phyloP scores from a whole-genome alignment of 768 basidiomycete genomes.

The Austroboletus festivus region DNA sequence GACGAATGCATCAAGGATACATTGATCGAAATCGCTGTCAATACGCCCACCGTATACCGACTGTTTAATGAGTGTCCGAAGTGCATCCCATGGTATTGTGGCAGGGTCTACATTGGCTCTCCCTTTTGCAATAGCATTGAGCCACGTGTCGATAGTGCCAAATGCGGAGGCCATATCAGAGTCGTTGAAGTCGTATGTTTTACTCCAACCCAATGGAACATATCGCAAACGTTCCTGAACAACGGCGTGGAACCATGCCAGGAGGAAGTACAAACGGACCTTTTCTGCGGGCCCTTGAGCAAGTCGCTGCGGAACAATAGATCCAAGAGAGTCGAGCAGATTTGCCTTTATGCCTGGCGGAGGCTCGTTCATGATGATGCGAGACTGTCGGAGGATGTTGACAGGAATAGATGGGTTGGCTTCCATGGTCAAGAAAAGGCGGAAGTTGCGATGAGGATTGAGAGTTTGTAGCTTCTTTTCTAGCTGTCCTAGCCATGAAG shows the following conservation, averaged over 20 bases:
- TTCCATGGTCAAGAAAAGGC: constrained; percentile 98
- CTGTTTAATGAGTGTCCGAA: constrained; percentile 92
- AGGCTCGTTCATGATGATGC: constrained; percentile 98
- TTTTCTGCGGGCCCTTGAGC: constrained; percentile 91
- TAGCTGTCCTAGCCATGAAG: constrained; percentile 91
- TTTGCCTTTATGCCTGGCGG: constrained; percentile 97
- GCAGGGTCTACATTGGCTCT: constrained; percentile 90
- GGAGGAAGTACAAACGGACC: constrained; percentile 87
- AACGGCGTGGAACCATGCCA: constrained; percentile 99
- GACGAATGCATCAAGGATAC: constrained; percentile 89
- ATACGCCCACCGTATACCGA: constrained; percentile 93
- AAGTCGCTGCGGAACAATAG: constrained; percentile 68
- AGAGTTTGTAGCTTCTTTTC: constrained; percentile 96
- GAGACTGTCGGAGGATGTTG: constrained; percentile 93
- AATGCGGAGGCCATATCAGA: constrained; percentile 95
- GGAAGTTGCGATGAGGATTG: constrained; percentile 86
- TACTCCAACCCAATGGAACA: constrained; percentile 94
- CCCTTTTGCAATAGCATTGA: constrained; percentile 76
- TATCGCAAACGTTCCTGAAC: constrained; percentile 97
- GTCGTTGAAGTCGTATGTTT: constrained; percentile 98
- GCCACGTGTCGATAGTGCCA: constrained; percentile 89
- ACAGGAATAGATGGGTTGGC: constrained; percentile 92
- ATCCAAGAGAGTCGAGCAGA: constrained; percentile 81
- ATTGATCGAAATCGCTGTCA: constrained; percentile 94
- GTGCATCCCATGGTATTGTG: constrained; percentile 90